Conservation (phyloP, 768 basidiomycete genomes). For the Trametes sanguinea region DNA sequence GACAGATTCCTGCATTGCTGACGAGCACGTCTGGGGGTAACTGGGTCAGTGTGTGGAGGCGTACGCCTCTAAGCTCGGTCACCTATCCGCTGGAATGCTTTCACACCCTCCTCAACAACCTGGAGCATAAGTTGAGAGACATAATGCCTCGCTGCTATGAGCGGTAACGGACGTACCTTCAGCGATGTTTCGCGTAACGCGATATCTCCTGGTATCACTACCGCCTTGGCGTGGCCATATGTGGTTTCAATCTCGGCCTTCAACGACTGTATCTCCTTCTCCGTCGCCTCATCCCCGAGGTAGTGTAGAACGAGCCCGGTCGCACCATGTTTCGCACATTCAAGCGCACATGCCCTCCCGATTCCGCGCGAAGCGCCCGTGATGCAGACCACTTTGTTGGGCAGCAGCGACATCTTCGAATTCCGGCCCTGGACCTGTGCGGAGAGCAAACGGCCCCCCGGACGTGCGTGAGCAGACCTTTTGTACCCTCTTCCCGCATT, state of each 20-base stretch:
- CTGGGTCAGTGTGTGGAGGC: background rate
- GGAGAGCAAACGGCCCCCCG: background rate
- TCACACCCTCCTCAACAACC: conserved; percentile 64
- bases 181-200: conserved; percentile 54
- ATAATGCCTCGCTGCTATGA: too few species aligned
- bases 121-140: conserved; percentile 26
- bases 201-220: conserved; percentile 67
- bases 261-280: conserved; percentile 48
- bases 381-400: conserved; percentile 64
- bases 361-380: conserved; percentile 78
- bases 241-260: conserved; percentile 46
- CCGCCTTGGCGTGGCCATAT: conserved; percentile 41
- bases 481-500: conserved; percentile 13
- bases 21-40: conserved; percentile 46
- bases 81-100: conserved; percentile 66
- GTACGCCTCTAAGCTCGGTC: conserved; percentile 27
- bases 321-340: conserved; percentile 66
- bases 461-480: conserved; percentile 3
- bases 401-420: conserved; percentile 39
- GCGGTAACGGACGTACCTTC: conserved; percentile 41
- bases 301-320: conserved; percentile 66
- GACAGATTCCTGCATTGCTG: conserved; percentile 69
- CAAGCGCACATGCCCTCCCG: conserved; percentile 67
- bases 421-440: background rate
- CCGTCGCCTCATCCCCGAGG: conserved; percentile 58